These are phyloP conservation scores for Microcyclosporella mali DNA, from an alignment of 2,329 filamentous ascomycete species.

Conservation along the genomic window DNA sequence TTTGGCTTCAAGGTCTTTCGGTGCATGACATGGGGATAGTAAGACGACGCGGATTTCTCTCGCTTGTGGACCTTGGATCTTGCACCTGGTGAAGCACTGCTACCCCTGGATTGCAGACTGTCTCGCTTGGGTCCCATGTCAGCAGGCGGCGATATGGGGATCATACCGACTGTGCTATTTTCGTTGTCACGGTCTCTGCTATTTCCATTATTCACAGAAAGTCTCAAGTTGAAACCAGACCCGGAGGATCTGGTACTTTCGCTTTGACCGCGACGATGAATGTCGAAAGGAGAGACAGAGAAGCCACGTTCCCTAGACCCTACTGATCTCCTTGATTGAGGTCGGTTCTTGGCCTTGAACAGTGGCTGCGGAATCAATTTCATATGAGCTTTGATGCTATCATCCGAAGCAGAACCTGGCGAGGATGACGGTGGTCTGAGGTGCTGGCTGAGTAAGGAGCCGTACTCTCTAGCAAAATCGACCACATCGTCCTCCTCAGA, in stretches of 20 bases:
- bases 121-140: not conserved
- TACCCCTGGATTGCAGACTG: slow-evolving; percentile 1
- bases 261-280: not conserved
- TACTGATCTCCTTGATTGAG: not conserved
- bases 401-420: slow-evolving; percentile 15
- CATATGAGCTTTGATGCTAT: slow-evolving; percentile 24
- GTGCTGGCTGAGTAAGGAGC: slow-evolving; percentile 20
- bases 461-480: slow-evolving; percentile 19
- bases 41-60: slow-evolving; percentile 7
- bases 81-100: not conserved
- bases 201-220: slow-evolving; percentile 11
- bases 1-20: slow-evolving; percentile 16
- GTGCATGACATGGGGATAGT: slow-evolving; percentile 21
- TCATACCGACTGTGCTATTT: slow-evolving; percentile 27
- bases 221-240: slow-evolving; percentile 17
- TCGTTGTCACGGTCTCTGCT: slow-evolving; percentile 2
- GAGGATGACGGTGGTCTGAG: not conserved
- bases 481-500: too few relatives aligned
- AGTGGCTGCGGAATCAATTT: slow-evolving; percentile 30
- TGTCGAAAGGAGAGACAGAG: slow-evolving; percentile 2
- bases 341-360: slow-evolving; percentile 19
- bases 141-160: slow-evolving; percentile 30
- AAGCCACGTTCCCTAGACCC: not conserved
- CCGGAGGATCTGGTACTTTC: slow-evolving; percentile 3
- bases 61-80: not conserved